Evolutionary conservation across 2,329 filamentous ascomycete genomes (phyloP).

Genomic region (Claviceps sp.): DNA sequence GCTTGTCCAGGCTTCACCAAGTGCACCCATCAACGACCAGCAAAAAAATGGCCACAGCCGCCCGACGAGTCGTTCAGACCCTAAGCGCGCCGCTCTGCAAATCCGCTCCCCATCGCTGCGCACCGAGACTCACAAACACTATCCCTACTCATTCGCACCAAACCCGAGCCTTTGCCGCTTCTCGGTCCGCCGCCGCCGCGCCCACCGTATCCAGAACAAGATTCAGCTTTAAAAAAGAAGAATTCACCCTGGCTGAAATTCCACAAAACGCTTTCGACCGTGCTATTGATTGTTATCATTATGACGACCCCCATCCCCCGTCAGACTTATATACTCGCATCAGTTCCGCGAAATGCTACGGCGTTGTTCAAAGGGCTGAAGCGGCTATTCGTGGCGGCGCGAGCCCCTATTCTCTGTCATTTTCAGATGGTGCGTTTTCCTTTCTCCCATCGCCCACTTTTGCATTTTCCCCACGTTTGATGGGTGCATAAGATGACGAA

Average conservation of each 20-base stretch:
- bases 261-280: slow-evolving; percentile 11
- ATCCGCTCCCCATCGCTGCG: background rate
- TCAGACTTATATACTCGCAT: slow-evolving; percentile 8
- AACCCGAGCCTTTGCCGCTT: slow-evolving; percentile 4
- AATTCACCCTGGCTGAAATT: slow-evolving; percentile 13
- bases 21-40: too few species aligned
- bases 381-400: slow-evolving; percentile 11
- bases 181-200: background rate
- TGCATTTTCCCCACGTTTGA: background rate
- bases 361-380: slow-evolving; percentile 10
- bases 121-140: background rate
- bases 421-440: slow-evolving; percentile 13
- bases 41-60: background rate
- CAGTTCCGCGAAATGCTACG: slow-evolving; percentile 14
- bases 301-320: too few species aligned
- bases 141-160: background rate
- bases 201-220: too few species aligned
- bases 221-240: background rate
- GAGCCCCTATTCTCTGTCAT: slow-evolving; percentile 10
- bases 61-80: background rate
- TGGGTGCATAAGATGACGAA: background rate
- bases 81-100: background rate
- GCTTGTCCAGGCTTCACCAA: too few species aligned
- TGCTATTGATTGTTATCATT: slow-evolving; percentile 4
- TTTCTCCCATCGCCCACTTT: background rate